Percentiles rank a stretch among this genome's conserved stretches.
phyloP scores from a whole-genome alignment of 75 land plant genomes.

The Sequoia sempervirens region DNA sequence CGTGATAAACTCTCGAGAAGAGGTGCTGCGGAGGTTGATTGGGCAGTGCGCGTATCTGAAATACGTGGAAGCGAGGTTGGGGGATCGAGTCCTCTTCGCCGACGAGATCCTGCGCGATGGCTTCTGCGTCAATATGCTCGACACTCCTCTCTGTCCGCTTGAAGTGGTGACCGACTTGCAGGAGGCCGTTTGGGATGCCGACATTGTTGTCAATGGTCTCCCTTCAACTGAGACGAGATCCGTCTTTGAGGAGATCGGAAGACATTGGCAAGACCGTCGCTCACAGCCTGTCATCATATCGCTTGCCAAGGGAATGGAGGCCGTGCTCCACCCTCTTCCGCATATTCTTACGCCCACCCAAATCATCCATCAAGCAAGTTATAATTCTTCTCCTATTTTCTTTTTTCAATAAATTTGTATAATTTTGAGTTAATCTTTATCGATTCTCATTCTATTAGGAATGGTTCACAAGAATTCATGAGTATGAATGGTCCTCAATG shows the following conservation, averaged over 20 bases:
- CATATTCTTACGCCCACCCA: slow-evolving; percentile 89
- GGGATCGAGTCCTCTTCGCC: slow-evolving; percentile 70
- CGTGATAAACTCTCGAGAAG: slow-evolving; percentile 89
- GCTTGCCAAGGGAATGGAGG: slow-evolving; percentile 88
- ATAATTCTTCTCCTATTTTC: slow-evolving; percentile 13
- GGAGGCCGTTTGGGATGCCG: slow-evolving; percentile 98
- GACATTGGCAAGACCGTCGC: slow-evolving; percentile 79
- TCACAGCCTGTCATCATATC: slow-evolving; percentile 76
- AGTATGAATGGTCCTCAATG: too few species aligned
- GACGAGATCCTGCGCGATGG: slow-evolving; percentile 93
- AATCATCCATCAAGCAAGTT: slow-evolving; percentile 84
- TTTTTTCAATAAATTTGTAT: too few species aligned
- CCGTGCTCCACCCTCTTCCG: slow-evolving; percentile 69
- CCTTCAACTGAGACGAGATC: slow-evolving; percentile 82
- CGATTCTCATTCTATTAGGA: too few species aligned
- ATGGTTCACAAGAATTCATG: too few species aligned
- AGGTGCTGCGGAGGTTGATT: slow-evolving; percentile 78
- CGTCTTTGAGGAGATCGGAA: slow-evolving; percentile 76
- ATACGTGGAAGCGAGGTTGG: slow-evolving; percentile 85
- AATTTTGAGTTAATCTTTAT: too few species aligned
- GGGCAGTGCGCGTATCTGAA: slow-evolving; percentile 87
- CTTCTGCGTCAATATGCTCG: slow-evolving; percentile 91
- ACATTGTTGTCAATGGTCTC: slow-evolving; percentile 80
- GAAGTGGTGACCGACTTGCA: slow-evolving; percentile 93
- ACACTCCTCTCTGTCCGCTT: slow-evolving; percentile 85